These are phyloP conservation scores for Chamaecyparis obtusa DNA, from an alignment of 75 land plant genomes.

Conservation along the genomic window DNA sequence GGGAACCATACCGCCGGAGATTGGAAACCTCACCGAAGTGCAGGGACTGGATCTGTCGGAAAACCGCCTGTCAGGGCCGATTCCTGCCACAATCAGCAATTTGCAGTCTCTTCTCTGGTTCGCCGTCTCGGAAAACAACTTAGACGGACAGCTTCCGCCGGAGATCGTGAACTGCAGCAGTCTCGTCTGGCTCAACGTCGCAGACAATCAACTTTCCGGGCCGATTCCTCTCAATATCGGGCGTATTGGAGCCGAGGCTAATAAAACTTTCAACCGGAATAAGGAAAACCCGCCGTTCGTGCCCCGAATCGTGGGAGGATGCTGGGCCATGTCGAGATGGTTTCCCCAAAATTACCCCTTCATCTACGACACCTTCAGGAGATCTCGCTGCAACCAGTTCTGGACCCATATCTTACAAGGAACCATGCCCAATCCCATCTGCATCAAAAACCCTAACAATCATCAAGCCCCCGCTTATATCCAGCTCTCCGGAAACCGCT, in stretches of 20 bases:
- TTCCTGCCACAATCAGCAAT: slow-evolving; percentile 44
- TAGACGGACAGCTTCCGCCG: slow-evolving; percentile 51
- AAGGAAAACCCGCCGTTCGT: not conserved
- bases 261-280: slow-evolving; percentile 31
- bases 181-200: slow-evolving; percentile 56
- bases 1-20: slow-evolving; percentile 55
- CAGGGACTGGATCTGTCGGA: slow-evolving; percentile 64
- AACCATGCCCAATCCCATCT: slow-evolving; percentile 27
- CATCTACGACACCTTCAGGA: slow-evolving; percentile 34
- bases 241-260: slow-evolving; percentile 35
- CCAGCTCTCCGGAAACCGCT: slow-evolving; percentile 50
- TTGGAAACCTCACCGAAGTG: slow-evolving; percentile 35
- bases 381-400: slow-evolving; percentile 35
- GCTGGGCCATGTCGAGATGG: slow-evolving; percentile 64
- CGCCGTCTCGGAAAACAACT: slow-evolving; percentile 46
- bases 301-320: slow-evolving; percentile 50
- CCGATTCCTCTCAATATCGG: slow-evolving; percentile 44
- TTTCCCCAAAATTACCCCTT: slow-evolving; percentile 62
- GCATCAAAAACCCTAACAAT: slow-evolving; percentile 31
- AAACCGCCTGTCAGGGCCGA: slow-evolving; percentile 52
- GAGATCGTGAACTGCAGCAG: slow-evolving; percentile 64
- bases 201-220: slow-evolving; percentile 44
- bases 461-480: slow-evolving; percentile 48
- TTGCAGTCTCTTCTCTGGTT: slow-evolving; percentile 54
- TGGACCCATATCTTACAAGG: slow-evolving; percentile 57